Conservation (phyloP, 176 grass and related monocot species). For the Poa pratensis region DNA sequence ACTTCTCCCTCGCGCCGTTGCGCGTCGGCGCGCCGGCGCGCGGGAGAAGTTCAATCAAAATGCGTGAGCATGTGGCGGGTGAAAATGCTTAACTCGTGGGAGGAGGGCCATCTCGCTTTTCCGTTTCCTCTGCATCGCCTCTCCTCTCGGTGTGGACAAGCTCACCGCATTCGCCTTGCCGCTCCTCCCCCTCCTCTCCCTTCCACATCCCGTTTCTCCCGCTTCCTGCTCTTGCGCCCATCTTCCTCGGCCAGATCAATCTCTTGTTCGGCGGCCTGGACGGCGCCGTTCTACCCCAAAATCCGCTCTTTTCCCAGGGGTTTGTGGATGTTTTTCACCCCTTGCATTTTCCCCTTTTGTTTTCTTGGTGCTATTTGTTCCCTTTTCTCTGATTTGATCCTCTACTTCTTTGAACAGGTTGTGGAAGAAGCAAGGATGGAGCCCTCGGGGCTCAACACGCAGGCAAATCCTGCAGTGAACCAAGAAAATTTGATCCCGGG, state of each 20-base stretch:
- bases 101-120: neutral
- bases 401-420: conserved; percentile 33
- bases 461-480: conserved; percentile 23
- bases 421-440: conserved; percentile 33
- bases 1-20: neutral
- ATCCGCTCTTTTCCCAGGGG: neutral
- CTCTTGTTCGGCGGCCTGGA: neutral
- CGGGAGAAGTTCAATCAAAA: conserved; percentile 12
- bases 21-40: neutral
- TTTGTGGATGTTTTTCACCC: conserved; percentile 35
- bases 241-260: neutral
- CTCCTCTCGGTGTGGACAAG: neutral
- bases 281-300: neutral
- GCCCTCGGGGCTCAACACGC: conserved; percentile 35
- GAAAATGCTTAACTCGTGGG: no score
- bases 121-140: neutral
- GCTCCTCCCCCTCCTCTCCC: neutral
- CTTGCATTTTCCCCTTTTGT: neutral
- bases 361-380: neutral
- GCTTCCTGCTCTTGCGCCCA: neutral
- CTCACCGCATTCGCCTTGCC: neutral
- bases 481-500: conserved; percentile 13
- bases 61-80: neutral
- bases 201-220: neutral
- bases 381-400: neutral